phyloP scores from a whole-genome alignment of 2,329 filamentous ascomycete genomes.

The Fusarium circinatum region DNA sequence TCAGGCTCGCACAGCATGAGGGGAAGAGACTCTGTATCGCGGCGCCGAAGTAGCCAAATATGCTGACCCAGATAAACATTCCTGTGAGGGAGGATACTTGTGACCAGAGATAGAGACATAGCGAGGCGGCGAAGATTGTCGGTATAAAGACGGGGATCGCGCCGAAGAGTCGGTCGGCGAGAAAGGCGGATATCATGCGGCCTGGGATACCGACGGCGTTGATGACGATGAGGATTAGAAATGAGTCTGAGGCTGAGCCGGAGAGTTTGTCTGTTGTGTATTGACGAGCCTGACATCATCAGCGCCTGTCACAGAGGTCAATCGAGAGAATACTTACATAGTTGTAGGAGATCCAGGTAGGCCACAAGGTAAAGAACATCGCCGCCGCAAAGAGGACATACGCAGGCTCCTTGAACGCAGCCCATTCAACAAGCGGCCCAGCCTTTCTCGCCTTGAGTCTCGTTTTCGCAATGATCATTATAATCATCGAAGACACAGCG shows the following conservation, averaged over 20 bases:
- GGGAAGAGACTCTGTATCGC: constrained; percentile 75
- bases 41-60: constrained; percentile 73
- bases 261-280: constrained; percentile 54
- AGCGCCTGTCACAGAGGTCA: neutral
- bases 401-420: constrained; percentile 60
- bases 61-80: constrained; percentile 67
- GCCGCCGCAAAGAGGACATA: constrained; percentile 52
- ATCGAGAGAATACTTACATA: constrained; percentile 46
- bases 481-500: constrained; percentile 54
- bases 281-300: constrained; percentile 48
- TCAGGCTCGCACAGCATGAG: constrained; percentile 58
- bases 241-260: constrained; percentile 60
- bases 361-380: constrained; percentile 58
- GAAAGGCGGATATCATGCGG: constrained; percentile 63
- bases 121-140: constrained; percentile 57
- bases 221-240: constrained; percentile 68
- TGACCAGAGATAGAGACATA: constrained; percentile 64
- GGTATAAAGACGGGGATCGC: constrained; percentile 66
- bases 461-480: constrained; percentile 57
- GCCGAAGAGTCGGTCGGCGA: constrained; percentile 65
- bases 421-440: constrained; percentile 62
- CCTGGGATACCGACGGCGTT: constrained; percentile 68
- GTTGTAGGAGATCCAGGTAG: constrained; percentile 62
- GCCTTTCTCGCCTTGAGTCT: constrained; percentile 59
- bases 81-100: constrained; percentile 53